phyloP scores from a whole-genome alignment of 495 filamentous ascomycete species.

The Umbilicaria muhlenbergii region DNA sequence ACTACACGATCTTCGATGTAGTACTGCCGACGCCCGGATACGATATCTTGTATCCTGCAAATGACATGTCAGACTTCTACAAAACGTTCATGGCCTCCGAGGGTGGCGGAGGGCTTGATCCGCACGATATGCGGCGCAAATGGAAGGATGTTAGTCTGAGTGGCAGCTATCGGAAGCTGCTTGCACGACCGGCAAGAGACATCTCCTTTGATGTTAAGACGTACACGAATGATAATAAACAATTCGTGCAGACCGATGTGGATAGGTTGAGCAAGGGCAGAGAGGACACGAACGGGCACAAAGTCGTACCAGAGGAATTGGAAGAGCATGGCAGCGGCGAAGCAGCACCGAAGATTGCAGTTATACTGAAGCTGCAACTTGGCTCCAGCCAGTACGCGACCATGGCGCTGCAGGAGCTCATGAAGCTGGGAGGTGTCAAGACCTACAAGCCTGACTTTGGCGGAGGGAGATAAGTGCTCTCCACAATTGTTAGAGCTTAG shows the following conservation, averaged over 20 bases:
- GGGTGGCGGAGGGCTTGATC: slow-evolving; percentile 62
- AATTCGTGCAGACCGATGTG: slow-evolving; percentile 75
- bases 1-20: slow-evolving; percentile 72
- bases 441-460: slow-evolving; percentile 51
- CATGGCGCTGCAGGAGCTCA: slow-evolving; percentile 79
- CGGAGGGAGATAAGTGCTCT: slow-evolving; percentile 20
- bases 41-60: slow-evolving; percentile 73
- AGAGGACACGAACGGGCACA: neutral
- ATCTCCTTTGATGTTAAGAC: slow-evolving; percentile 50
- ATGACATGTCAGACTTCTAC: slow-evolving; percentile 71
- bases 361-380: slow-evolving; percentile 73
- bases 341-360: slow-evolving; percentile 48
- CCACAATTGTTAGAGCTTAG: no score
- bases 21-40: slow-evolving; percentile 91
- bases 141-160: slow-evolving; percentile 81
- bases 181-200: slow-evolving; percentile 43
- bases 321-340: neutral
- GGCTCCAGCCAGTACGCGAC: slow-evolving; percentile 85
- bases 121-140: slow-evolving; percentile 70
- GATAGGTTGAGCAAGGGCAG: slow-evolving; percentile 29
- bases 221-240: slow-evolving; percentile 58
- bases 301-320: neutral
- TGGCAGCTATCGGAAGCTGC: slow-evolving; percentile 71
- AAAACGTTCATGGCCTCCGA: slow-evolving; percentile 64
- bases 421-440: slow-evolving; percentile 43